Percentiles rank a stretch among this genome's conserved stretches.
These are phyloP conservation scores for Termitomyces sp. DNA, from an alignment of 768 basidiomycete species.

Conservation along the genomic window DNA sequence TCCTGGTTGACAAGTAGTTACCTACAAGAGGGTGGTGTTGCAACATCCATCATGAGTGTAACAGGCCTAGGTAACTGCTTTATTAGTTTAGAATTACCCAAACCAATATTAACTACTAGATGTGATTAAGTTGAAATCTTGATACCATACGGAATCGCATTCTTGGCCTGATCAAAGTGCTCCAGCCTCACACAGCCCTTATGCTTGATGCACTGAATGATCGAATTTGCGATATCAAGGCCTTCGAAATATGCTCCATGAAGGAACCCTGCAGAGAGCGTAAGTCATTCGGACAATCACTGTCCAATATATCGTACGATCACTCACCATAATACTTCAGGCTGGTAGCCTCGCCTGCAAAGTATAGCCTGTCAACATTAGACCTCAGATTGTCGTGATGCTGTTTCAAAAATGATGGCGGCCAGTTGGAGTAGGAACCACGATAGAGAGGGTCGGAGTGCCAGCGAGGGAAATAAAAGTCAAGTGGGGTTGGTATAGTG, in stretches of 20 bases:
- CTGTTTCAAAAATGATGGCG: conserved; percentile 49
- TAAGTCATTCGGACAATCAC: not conserved
- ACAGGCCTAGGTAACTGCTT: not conserved
- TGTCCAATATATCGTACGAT: not conserved
- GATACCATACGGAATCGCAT: conserved; percentile 22
- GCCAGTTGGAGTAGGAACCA: conserved; percentile 71
- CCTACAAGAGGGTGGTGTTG: not conserved
- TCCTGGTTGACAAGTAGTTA: not conserved
- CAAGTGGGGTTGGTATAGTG: conserved; percentile 51
- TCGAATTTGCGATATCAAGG: conserved; percentile 29
- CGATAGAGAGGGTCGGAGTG: conserved; percentile 46
- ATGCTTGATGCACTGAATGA: conserved; percentile 39
- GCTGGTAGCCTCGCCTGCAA: conserved; percentile 62
- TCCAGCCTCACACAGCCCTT: conserved; percentile 17
- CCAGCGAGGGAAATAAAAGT: conserved; percentile 58
- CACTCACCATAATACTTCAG: conserved; percentile 52
- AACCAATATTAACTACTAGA: too few species aligned
- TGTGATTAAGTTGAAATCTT: not conserved
- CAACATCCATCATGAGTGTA: not conserved
- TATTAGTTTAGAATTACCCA: not conserved
- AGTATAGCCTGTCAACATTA: conserved; percentile 53
- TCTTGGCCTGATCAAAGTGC: conserved; percentile 21
- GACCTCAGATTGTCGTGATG: conserved; percentile 58
- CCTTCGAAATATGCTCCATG: conserved; percentile 63
- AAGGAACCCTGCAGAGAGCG: conserved; percentile 47